Base-by-base conservation (phyloP, 176 grass and related monocot species). In the Aegilops sharonensis region DNA sequence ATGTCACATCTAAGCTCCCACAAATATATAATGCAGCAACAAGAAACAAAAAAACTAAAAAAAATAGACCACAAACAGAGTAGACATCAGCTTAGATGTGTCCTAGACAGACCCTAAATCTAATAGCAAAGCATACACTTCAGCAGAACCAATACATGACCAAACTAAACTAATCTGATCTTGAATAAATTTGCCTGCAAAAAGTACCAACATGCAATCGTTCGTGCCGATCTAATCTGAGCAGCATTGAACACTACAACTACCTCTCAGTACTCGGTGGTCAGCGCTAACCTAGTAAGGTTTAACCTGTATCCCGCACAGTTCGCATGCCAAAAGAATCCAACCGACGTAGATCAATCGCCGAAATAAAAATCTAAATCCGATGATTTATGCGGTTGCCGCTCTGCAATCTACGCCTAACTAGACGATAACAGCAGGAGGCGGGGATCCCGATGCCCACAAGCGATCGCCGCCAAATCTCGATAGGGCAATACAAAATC, bases 391-490 rank as follows among this genome's bases (percentile, higher is more conserved):
- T 3, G 20, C 5, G 42, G 42, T 34, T 3, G 7, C 36, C 27
- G 23, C 15, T 34, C 9, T 31, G 20, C 12, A 69, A n/a, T 42
- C 68, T 32, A 80, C 31, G 78, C 32, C 43, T 47, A 76, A 45
- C 69, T 11, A 75, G 47, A 80, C 25, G 60, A 10, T 13, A 10
- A 47, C 12, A 42, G 23, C 8, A 64, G 2, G 8, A 34, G 54
- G 45, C 11, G 23, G 62, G 45, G 68, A 77, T 88, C 68, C 63
- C 50, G 39, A 84, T 81, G 48, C 50, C 69, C 40, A 35, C 71
- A 32, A 34, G 29, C 64, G 86, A 88, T 90, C 83, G 45, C 56
- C 3, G 35, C 6, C 8, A 64, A 93, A 81, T 64, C 45, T 31
- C 45, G 18, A 68, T 1, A 34, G 35, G 6, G 1, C 23, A 9